Evolutionary conservation across 2,329 filamentous ascomycete species (phyloP).

Genomic region (Catunica adiposa): DNA sequence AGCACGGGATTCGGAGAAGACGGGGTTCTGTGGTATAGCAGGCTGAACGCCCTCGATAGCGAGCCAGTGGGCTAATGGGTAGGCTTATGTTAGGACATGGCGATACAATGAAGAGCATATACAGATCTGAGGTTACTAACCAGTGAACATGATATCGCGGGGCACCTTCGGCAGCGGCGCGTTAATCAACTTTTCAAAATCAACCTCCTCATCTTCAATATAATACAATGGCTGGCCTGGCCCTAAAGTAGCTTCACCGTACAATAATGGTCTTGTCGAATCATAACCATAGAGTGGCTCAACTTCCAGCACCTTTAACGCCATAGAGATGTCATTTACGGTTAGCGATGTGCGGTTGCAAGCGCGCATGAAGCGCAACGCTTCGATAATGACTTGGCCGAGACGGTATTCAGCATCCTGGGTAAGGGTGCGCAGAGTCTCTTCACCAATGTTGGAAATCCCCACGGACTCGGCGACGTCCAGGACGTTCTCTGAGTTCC

Average conservation of each 20-base stretch:
- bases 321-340: slow-evolving; percentile 77
- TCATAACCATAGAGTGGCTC: slow-evolving; percentile 96
- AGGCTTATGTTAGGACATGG: slow-evolving; percentile 10
- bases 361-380: slow-evolving; percentile 90
- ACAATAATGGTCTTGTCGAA: slow-evolving; percentile 71
- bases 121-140: slow-evolving; percentile 28
- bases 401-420: slow-evolving; percentile 94
- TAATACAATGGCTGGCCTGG: slow-evolving; percentile 92
- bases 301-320: slow-evolving; percentile 71
- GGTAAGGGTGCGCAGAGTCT: slow-evolving; percentile 71
- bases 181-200: slow-evolving; percentile 98
- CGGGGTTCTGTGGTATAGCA: slow-evolving; percentile 90
- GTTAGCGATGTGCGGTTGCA: slow-evolving; percentile 71
- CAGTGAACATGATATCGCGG: slow-evolving; percentile 78
- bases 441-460: slow-evolving; percentile 63
- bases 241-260: slow-evolving; percentile 84
- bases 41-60: slow-evolving; percentile 95
- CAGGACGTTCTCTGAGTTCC: slow-evolving; percentile 90
- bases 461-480: slow-evolving; percentile 95
- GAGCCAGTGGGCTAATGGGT: slow-evolving; percentile 68
- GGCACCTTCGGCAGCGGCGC: slow-evolving; percentile 88
- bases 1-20: slow-evolving; percentile 62
- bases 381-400: slow-evolving; percentile 82
- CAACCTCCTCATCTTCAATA: slow-evolving; percentile 93
- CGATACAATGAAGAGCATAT: slow-evolving; percentile 4